Evolutionary conservation across 768 basidiomycete species (phyloP).

Genomic region (Mycena rosella): DNA sequence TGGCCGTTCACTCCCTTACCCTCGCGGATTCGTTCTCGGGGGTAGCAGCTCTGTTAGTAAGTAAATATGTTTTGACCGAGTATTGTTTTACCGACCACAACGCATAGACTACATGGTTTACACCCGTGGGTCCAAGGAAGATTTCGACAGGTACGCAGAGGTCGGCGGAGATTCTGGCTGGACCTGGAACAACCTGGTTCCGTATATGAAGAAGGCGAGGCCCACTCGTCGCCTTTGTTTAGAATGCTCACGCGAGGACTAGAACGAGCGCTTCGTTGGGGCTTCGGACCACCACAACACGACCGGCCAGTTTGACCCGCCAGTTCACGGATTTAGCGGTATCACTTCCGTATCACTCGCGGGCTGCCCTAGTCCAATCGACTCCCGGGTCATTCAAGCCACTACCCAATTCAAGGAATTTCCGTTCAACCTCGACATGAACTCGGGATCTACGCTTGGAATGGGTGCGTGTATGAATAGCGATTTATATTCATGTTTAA

Average conservation of each 20-base stretch:
- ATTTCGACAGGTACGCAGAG: slow-evolving; percentile 37
- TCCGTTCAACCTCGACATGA: slow-evolving; percentile 37
- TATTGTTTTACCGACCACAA: neutral
- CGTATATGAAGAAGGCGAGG: slow-evolving; percentile 35
- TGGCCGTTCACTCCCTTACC: slow-evolving; percentile 39
- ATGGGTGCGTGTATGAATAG: slow-evolving; percentile 22
- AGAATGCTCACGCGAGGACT: too few relatives aligned
- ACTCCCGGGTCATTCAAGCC: slow-evolving; percentile 39
- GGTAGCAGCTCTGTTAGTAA: slow-evolving; percentile 45
- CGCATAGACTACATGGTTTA: slow-evolving; percentile 34
- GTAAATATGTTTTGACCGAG: slow-evolving; percentile 3
- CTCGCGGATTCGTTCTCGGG: slow-evolving; percentile 45
- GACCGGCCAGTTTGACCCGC: slow-evolving; percentile 41
- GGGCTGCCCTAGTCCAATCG: slow-evolving; percentile 37
- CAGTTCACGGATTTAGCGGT: slow-evolving; percentile 43
- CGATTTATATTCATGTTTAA: neutral
- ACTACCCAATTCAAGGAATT: slow-evolving; percentile 37
- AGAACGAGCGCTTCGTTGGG: slow-evolving; percentile 43
- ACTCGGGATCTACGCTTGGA: slow-evolving; percentile 28
- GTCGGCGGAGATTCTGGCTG: slow-evolving; percentile 37
- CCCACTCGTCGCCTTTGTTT: neutral
- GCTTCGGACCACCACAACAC: slow-evolving; percentile 47
- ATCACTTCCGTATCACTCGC: slow-evolving; percentile 38
- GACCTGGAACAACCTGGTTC: slow-evolving; percentile 39
- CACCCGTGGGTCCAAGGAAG: slow-evolving; percentile 37